A percentile compares a stretch with the other conserved stretches of the same genome.
These are phyloP conservation scores for Boletus sp. DNA, from an alignment of 768 basidiomycete species.

Conservation along the genomic window DNA sequence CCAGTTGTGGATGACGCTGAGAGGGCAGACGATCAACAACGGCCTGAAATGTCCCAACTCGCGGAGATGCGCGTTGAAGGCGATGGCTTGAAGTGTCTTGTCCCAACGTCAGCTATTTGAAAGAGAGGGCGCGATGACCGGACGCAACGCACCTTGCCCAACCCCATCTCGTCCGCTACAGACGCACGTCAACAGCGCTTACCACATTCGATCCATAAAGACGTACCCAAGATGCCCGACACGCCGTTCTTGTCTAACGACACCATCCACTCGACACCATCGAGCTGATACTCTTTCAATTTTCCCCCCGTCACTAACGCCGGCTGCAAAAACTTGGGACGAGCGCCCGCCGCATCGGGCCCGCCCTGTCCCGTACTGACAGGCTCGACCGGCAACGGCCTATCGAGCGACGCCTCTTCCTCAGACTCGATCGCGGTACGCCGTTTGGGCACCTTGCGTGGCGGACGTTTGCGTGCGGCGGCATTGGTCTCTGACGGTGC, in stretches of 20 bases:
- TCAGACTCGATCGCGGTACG: conserved; percentile 12
- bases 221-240: conserved; percentile 71
- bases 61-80: conserved; percentile 88
- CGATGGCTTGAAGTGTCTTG: conserved; percentile 92
- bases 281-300: conserved; percentile 88
- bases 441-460: conserved; percentile 8
- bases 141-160: conserved; percentile 63
- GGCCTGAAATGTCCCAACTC: conserved; percentile 67
- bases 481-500: background rate
- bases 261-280: conserved; percentile 95
- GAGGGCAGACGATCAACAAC: conserved; percentile 88
- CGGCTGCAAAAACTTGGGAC: conserved; percentile 65
- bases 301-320: conserved; percentile 78
- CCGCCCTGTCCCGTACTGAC: background rate
- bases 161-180: conserved; percentile 91
- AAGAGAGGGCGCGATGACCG: background rate
- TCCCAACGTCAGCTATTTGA: background rate
- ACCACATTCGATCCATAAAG: conserved; percentile 6
- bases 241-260: conserved; percentile 83
- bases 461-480: conserved; percentile 12
- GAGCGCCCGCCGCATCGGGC: background rate
- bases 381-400: conserved; percentile 1
- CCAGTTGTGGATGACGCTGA: conserved; percentile 95
- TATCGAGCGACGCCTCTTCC: conserved; percentile 10
- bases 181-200: conserved; percentile 6